Percentiles rank a stretch among this genome's conserved stretches.
Evolutionary conservation across 2,329 filamentous ascomycete species (phyloP).

Genomic region (Septoria linicola): DNA sequence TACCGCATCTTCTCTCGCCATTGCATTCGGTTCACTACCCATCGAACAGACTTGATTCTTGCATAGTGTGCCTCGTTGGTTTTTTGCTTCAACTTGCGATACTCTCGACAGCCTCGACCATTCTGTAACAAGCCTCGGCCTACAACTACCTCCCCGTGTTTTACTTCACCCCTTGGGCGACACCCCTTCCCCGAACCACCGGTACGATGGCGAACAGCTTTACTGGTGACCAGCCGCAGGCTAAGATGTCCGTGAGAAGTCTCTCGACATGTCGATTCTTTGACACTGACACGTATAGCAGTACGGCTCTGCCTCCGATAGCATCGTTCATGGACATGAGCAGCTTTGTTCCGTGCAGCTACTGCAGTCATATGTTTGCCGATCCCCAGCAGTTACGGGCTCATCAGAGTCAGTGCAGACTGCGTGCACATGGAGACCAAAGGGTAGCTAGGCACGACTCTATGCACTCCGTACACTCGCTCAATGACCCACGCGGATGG

Average conservation of each 20-base stretch:
- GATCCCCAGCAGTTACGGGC: not conserved
- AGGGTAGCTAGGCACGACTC: not conserved
- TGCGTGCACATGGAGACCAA: not conserved
- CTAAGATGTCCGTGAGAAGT: slow-evolving; percentile 2
- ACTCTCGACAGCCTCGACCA: not conserved
- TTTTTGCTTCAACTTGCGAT: slow-evolving; percentile 18
- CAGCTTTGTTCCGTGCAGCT: slow-evolving; percentile 1
- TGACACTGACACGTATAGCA: slow-evolving; percentile 1
- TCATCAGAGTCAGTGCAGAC: not conserved
- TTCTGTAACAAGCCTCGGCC: slow-evolving; percentile 5
- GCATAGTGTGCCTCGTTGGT: slow-evolving; percentile 16
- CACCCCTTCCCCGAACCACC: not conserved
- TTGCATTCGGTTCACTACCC: slow-evolving; percentile 15
- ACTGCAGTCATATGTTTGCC: not conserved
- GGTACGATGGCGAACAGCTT: not conserved
- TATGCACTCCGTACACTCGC: slow-evolving; percentile 7
- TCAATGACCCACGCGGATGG: not conserved
- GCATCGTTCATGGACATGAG: not conserved
- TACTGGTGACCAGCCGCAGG: not conserved
- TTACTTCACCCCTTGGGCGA: not conserved
- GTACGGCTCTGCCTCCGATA: slow-evolving; percentile 3
- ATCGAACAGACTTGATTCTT: slow-evolving; percentile 19
- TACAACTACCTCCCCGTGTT: slow-evolving; percentile 1
- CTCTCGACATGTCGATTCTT: not conserved
- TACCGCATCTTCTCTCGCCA: slow-evolving; percentile 16